Evolutionary conservation across 2,329 filamentous ascomycete species (phyloP), one percentile per base, ranked within the genome.

Genomic region (Penicillium glabrum): DNA sequence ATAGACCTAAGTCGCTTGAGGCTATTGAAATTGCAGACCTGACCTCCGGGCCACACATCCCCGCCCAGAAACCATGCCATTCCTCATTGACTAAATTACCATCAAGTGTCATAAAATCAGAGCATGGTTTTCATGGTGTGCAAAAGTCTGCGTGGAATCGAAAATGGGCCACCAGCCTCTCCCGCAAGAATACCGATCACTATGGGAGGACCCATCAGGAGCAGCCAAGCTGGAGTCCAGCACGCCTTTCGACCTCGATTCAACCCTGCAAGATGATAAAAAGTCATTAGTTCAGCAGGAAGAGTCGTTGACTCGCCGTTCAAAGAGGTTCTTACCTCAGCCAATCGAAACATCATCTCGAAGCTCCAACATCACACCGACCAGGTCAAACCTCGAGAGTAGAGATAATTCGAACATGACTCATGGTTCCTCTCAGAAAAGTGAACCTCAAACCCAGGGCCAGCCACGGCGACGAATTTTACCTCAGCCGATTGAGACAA

Each of bases 401-500:
- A 26, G 37, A 27, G 21, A 23, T 6, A 43, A 14, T 47, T n/a
- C 23, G 3, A 14, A n/a, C 21, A 46, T 43, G 53, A 44, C 16
- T 8, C 14, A 19, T 43, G 31, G 9, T 24, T 14, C 33, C 23
- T 24, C 46, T 13, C 27, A 41, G 16, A 21, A 46, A 41, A 13
- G 27, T 26, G 43, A 13, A 44, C n/a, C 13, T n/a, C 33, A 16
- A 37, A 48, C 16, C 5, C 44, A 50, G 44, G 31, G 43, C 24
- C 48, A 35, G 31, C 50, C 57, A 16, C 43, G 53, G 21, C 63
- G 65, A 51, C 66, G 63, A 46, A 70, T 72, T 47, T 51, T 66
- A n/a, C 68, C 69, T 6, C 61, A 71, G 29, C 70, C 88, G 16
- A 84, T 92, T 61, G 89, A 92, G 73, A 91, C 89, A 9, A 87